phyloP scores from a whole-genome alignment of 1,284 basidiomycete species.

The Sanghuangporus weigelae region DNA sequence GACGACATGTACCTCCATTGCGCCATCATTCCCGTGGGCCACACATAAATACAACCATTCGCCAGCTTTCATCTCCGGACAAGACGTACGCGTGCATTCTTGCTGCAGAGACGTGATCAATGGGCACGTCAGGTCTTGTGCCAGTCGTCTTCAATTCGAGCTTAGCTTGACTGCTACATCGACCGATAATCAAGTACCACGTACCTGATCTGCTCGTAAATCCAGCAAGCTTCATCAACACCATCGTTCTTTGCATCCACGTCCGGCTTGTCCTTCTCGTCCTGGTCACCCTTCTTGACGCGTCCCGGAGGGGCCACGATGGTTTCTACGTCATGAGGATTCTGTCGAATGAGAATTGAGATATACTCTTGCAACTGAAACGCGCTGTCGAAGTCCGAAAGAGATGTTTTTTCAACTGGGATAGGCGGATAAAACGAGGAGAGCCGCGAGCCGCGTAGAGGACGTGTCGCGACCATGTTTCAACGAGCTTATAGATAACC shows the following conservation, averaged over 20 bases:
- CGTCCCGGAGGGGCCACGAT: conserved; percentile 73
- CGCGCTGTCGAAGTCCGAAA: conserved; percentile 77
- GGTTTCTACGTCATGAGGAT: conserved; percentile 83
- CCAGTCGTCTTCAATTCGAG: conserved; percentile 62
- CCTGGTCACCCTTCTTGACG: conserved; percentile 30
- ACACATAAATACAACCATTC: conserved; percentile 97
- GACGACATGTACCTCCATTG: conserved; percentile 55
- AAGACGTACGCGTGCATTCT: conserved; percentile 78
- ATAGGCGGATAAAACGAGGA: conserved; percentile 75
- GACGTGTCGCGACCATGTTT: conserved; percentile 30
- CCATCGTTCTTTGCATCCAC: conserved; percentile 39
- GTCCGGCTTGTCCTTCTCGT: conserved; percentile 29
- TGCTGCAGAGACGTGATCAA: conserved; percentile 83
- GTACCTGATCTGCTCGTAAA: conserved; percentile 90
- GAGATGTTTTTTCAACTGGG: conserved; percentile 43
- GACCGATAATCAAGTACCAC: conserved; percentile 23
- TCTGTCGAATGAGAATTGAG: conserved; percentile 74
- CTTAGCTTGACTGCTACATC: background rate
- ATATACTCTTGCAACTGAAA: conserved; percentile 97
- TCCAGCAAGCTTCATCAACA: conserved; percentile 87
- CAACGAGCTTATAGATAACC: background rate
- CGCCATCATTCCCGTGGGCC: conserved; percentile 77
- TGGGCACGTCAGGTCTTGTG: conserved; percentile 87
- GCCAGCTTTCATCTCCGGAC: conserved; percentile 95
- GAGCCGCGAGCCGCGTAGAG: conserved; percentile 67